Evolutionary conservation across 495 filamentous ascomycete species (phyloP), one percentile per base, ranked within the genome.

Genomic region (Evernia prunastri): DNA sequence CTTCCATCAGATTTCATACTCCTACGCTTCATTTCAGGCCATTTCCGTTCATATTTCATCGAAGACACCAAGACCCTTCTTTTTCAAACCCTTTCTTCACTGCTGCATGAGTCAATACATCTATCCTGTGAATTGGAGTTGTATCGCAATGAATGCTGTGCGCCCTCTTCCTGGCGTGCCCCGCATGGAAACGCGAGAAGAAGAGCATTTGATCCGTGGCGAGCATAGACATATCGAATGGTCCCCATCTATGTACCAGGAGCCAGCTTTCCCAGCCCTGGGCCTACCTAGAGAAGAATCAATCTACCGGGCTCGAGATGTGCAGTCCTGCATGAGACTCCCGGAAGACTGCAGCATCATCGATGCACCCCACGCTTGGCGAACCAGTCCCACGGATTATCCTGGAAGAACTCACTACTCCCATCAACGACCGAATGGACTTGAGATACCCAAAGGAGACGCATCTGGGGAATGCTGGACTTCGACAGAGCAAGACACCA

Each of bases 351-450:
- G 56, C 54, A 58, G 54, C 18, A 43, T 33, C 29, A 54, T 64
- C 20, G 62, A 64, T 51, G 62, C 62, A 45, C 62, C 62, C 35
- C 35, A 45, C 40, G 56, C 56, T 58, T 64, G 62, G 62, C 62
- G 47, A 64, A 53, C 43, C 25, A 53, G 31, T 33, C 45, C 27
- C 25, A 18, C 45, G n/a, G 62, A 53, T 31, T 58, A 42, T 56
- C 36, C 45, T 39, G 51, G 42, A 49, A 58, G 29, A 36, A 23
- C 36, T 18, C 10, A 31, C 18, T 57, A 45, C 13, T 42, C 56
- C 8, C 58, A 53, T 51, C 54, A 59, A 17, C 62, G 42, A 20
- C 56, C 56, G 5, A 36, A 42, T 59, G 62, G 43, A 15, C 62
- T 64, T 18, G 56, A 64, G 43, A 59, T 64, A 51, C 40, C 62